Conservation (phyloP, 1,284 basidiomycete genomes). For the Phellopilus nigrolimitatus region DNA sequence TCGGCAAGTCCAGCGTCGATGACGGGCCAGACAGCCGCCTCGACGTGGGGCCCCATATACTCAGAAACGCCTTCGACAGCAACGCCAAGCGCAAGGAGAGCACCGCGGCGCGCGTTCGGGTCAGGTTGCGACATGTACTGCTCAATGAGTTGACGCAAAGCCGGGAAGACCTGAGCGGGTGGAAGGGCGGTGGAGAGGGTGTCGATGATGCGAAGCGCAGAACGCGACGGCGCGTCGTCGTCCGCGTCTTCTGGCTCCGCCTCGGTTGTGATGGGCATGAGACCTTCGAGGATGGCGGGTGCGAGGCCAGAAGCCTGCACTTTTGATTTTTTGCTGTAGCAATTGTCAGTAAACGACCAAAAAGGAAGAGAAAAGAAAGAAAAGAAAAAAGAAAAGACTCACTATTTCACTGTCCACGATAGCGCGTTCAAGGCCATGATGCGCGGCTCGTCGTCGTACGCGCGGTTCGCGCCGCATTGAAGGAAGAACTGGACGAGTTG, state of each 20-base stretch:
- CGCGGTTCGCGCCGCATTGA: constrained; percentile 76
- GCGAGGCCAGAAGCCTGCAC: constrained; percentile 87
- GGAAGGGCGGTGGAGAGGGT: constrained; percentile 91
- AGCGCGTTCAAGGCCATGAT: constrained; percentile 92
- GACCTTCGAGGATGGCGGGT: constrained; percentile 81
- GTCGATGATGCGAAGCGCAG: constrained; percentile 94
- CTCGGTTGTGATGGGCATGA: constrained; percentile 94
- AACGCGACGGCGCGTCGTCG: constrained; percentile 37
- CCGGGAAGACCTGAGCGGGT: constrained; percentile 95
- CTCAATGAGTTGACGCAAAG: constrained; percentile 77
- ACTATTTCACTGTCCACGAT: constrained; percentile 96
- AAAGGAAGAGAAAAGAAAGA: constrained; percentile 7
- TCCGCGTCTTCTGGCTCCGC: constrained; percentile 48
- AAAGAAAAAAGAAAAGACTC: constrained; percentile 24
- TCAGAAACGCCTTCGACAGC: constrained; percentile 98
- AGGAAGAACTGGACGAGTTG: constrained; percentile 91
- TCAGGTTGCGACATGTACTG: constrained; percentile 83
- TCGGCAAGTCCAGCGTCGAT: constrained; percentile 90
- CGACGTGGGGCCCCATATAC: constrained; percentile 84
- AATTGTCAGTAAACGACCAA: constrained; percentile 9
- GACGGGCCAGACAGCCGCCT: constrained; percentile 83
- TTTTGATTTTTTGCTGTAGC: constrained; percentile 96
- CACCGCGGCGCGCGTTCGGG: constrained; percentile 79
- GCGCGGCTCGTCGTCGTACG: constrained; percentile 79
- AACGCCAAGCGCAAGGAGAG: constrained; percentile 94